Percentiles rank a stretch among this genome's conserved stretches.
phyloP scores from a whole-genome alignment of 805 yeast species.

The Wickerhamiella slavikovae region DNA sequence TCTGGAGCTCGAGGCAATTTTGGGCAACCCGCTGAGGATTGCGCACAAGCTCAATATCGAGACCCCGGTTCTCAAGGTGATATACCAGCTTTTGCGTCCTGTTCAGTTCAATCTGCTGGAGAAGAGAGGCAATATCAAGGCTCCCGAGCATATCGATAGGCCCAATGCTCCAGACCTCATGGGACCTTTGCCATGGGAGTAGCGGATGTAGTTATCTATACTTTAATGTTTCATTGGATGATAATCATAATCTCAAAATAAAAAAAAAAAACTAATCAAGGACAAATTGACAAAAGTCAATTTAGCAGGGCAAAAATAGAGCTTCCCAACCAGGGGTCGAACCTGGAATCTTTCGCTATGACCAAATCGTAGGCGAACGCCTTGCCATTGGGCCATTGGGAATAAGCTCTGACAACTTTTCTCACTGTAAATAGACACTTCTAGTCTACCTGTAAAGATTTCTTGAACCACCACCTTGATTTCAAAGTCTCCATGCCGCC shows the following conservation, averaged over 20 bases:
- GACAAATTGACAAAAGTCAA: background rate
- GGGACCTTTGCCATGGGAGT: constrained; percentile 4
- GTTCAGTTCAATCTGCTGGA: constrained; percentile 46
- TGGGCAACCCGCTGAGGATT: constrained; percentile 39
- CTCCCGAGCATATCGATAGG: constrained; percentile 20
- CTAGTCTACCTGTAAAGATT: background rate
- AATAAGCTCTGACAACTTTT: background rate
- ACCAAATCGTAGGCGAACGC: constrained; percentile 6
- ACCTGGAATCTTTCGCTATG: constrained; percentile 6
- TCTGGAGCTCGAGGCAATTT: constrained; percentile 49
- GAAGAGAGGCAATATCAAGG: constrained; percentile 23
- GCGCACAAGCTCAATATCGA: constrained; percentile 28
- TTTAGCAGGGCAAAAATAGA: background rate
- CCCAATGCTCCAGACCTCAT: constrained; percentile 3
- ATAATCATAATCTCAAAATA: background rate
- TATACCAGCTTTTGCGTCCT: constrained; percentile 39
- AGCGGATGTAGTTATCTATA: background rate
- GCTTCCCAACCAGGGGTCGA: constrained; percentile 7
- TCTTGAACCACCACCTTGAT: background rate
- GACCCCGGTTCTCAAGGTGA: constrained; percentile 37
- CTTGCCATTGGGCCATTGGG: constrained; percentile 8
- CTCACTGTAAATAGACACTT: background rate
- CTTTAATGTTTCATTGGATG: background rate
- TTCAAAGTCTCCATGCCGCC: background rate
- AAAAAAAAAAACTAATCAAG: background rate